Base-by-base conservation (phyloP, 139 green algal species). In the Mesotaenium endlicherianum region DNA sequence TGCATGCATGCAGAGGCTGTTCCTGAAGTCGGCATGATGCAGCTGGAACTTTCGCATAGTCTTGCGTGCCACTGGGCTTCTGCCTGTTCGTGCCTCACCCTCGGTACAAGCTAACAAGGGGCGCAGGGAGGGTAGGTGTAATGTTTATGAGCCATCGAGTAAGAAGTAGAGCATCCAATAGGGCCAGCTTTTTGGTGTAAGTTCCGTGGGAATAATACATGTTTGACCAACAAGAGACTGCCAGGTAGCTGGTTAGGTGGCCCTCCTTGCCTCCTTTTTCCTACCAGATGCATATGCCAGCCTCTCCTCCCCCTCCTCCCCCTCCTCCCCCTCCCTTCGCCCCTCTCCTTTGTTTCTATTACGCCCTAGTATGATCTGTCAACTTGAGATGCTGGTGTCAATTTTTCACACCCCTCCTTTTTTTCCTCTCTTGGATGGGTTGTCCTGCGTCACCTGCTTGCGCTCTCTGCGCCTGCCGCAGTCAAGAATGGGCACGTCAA, bases 401-500 rank as follows among this genome's bases (percentile, higher is more conserved):
- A n/a, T n/a, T n/a, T n/a, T n/a, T n/a, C n/a, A n/a, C n/a, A n/a
- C n/a, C n/a, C n/a, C n/a, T n/a, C n/a, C n/a, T n/a, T n/a, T n/a
- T n/a, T n/a, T n/a, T n/a, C n/a, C n/a, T n/a, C n/a, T n/a, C n/a
- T n/a, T n/a, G n/a, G n/a, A n/a, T n/a, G n/a, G n/a, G n/a, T n/a
- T n/a, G n/a, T n/a, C n/a, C n/a, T n/a, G n/a, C n/a, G n/a, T n/a
- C n/a, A n/a, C n/a, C n/a, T n/a, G n/a, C n/a, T n/a, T n/a, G n/a
- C n/a, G n/a, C 8, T 57, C 11, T 57, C 8, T 57, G 47, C 11
- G 8, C 8, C 47, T 57, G 47, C 47, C 8, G 43, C 80, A 86
- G 95, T 97, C 44, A 81, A 90, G 45, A 96, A 99, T 89, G 96
- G 96, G 1, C 93, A 97, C 91, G 95, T 99, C 84, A 97, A 97